Conservation (phyloP, 2,329 filamentous ascomycete species). For the Pezicula radicicola region DNA sequence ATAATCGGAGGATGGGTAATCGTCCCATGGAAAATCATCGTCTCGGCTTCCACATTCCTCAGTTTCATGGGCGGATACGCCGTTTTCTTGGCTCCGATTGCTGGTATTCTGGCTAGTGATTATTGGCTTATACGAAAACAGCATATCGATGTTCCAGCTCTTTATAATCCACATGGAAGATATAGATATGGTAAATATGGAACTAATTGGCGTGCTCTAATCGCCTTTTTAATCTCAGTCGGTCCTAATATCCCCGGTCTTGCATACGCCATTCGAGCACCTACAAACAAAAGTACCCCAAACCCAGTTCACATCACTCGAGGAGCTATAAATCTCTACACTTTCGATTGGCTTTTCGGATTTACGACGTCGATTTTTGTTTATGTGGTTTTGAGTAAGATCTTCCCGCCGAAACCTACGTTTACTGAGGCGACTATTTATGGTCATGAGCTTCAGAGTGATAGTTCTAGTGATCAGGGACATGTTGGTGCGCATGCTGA, state of each 20-base stretch:
- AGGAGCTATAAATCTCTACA: constrained; percentile 53
- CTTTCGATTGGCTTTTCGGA: constrained; percentile 65
- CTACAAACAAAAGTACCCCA: background rate
- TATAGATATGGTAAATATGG: constrained; percentile 26
- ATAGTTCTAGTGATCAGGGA: background rate
- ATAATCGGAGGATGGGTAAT: constrained; percentile 54
- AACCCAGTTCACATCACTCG: constrained; percentile 26
- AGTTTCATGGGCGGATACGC: constrained; percentile 66
- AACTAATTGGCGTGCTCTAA: constrained; percentile 23
- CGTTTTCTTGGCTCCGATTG: constrained; percentile 59
- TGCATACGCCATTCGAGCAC: constrained; percentile 16
- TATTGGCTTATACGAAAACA: constrained; percentile 50
- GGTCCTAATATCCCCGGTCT: constrained; percentile 24
- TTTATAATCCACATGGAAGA: constrained; percentile 28
- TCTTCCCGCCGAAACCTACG: constrained; percentile 47
- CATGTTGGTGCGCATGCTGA: constrained; percentile 7
- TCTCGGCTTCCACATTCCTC: constrained; percentile 54
- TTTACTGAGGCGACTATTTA: constrained; percentile 40
- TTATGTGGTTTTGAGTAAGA: constrained; percentile 47
- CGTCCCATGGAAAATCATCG: constrained; percentile 65
- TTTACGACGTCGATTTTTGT: constrained; percentile 54
- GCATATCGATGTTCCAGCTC: constrained; percentile 33
- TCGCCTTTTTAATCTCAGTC: constrained; percentile 21
- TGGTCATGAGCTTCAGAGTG: constrained; percentile 21
- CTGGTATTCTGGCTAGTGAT: constrained; percentile 54